Evolutionary conservation across 805 yeast genomes (phyloP).

Genomic region (Komagataella populi): DNA sequence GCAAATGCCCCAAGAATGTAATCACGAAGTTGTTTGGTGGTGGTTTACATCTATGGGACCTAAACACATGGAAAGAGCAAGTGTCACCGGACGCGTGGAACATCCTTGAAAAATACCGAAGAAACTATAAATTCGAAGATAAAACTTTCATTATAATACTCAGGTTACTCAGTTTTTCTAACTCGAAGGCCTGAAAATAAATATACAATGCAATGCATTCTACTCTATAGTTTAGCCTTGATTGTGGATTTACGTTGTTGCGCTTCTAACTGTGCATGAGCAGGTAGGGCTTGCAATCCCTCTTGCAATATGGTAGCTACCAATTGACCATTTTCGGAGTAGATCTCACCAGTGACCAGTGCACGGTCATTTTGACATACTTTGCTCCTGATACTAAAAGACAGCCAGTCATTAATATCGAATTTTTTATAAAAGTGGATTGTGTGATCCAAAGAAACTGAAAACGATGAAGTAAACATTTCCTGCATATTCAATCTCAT

Average conservation of each 20-base stretch:
- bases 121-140: background rate
- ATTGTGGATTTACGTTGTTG: background rate
- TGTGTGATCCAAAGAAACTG: slow-evolving; percentile 54
- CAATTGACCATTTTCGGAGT: slow-evolving; percentile 30
- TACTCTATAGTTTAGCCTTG: background rate
- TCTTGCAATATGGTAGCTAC: slow-evolving; percentile 56
- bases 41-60: background rate
- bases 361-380: slow-evolving; percentile 39
- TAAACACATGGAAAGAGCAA: background rate
- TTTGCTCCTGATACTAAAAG: slow-evolving; percentile 31
- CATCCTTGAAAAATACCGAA: background rate
- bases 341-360: slow-evolving; percentile 46
- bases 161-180: background rate
- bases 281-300: slow-evolving; percentile 30
- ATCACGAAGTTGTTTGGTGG: background rate
- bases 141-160: background rate
- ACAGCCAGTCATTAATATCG: slow-evolving; percentile 35
- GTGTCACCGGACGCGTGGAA: background rate
- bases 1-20: background rate
- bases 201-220: background rate
- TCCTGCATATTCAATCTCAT: slow-evolving; percentile 36
- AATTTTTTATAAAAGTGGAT: slow-evolving; percentile 50
- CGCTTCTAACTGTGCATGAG: background rate
- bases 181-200: background rate
- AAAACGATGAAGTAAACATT: slow-evolving; percentile 30